Base-by-base conservation (phyloP, 2,329 filamentous ascomycete genomes). In the Dactylellina sp. region DNA sequence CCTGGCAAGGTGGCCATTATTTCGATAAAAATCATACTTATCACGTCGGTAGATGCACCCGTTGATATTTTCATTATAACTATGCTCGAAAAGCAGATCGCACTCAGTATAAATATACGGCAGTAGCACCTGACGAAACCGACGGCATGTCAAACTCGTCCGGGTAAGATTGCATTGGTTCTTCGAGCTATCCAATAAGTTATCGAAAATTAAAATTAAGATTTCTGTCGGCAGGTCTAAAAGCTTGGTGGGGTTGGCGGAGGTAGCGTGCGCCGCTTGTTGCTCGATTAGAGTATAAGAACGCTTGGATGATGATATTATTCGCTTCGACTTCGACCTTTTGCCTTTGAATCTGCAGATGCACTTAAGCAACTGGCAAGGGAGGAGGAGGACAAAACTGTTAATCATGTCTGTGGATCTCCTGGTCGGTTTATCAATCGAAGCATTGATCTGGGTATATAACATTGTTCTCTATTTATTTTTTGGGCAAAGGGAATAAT, bases 21-120 rank as follows among this genome's bases (percentile, higher is more conserved):
- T 16, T 24, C 25, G 25, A 59, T 57, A 66, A 25, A 66, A 37
- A n/a, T 66, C 52, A 25, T 57, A n/a, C 12, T 57, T 66, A n/a
- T 66, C 62, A 22, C 62, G 52, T 2, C 44, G 47, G 24, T 66
- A 66, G n/a, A 66, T 46, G 42, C 62, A 66, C 9, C 62, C 62
- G 0, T 7, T 16, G 6, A 20, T 22, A 12, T 22, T 46, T 24
- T 49, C 35, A 7, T 28, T 18, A 14, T 39, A 28, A 16, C 32
- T 22, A 44, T 66, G 52, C n/a, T 66, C 49, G 20, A 66, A 66
- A 4, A 52, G 22, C 28, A 66, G 32, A 18, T 52, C 57, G 20
- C 62, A 66, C 2, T 66, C 62, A 12, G 20, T 24, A n/a, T 66
- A 59, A 7, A 66, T 57, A 16, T 66, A 59, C 7, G 53, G 16